Conservation (phyloP, 208 protist species). For the Crithidia brevicula region DNA sequence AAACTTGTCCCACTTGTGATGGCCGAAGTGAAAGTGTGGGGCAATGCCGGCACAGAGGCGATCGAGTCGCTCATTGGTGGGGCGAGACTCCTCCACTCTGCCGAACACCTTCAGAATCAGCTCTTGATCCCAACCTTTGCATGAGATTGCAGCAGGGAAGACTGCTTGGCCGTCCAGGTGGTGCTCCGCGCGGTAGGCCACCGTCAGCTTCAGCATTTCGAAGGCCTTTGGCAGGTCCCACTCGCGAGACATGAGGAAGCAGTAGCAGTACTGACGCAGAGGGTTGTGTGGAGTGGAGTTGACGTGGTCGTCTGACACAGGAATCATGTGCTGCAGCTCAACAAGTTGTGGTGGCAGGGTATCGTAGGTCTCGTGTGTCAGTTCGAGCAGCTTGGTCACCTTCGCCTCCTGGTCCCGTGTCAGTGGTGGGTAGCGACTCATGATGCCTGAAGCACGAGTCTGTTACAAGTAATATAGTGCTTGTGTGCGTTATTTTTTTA, state of each 20-base stretch:
- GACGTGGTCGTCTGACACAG: not conserved
- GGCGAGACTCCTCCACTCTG: not conserved
- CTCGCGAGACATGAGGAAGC: constrained; percentile 43
- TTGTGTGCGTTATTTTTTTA: no score
- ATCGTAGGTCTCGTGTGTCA: constrained; percentile 26
- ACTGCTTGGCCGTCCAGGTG: constrained; percentile 42
- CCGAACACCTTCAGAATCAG: constrained; percentile 15
- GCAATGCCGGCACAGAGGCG: constrained; percentile 32
- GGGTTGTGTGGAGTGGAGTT: constrained; percentile 20
- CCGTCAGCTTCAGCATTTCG: constrained; percentile 38
- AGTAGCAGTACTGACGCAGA: constrained; percentile 47
- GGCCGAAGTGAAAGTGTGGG: constrained; percentile 20
- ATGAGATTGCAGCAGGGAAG: constrained; percentile 40
- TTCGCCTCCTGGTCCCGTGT: constrained; percentile 42
- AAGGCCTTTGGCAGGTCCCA: constrained; percentile 64
- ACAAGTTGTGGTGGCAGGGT: constrained; percentile 12
- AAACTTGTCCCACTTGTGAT: constrained; percentile 54
- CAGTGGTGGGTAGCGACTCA: constrained; percentile 30
- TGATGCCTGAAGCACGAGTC: not conserved
- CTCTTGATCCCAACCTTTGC: constrained; percentile 54
- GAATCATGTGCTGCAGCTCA: not conserved
- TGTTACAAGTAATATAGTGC: no score
- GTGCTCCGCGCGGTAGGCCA: constrained; percentile 39
- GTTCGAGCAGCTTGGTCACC: constrained; percentile 43
- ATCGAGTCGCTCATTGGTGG: constrained; percentile 30